These are phyloP conservation scores for Neurospora sp. DNA, from an alignment of 2,329 filamentous ascomycete species.

Conservation along the genomic window DNA sequence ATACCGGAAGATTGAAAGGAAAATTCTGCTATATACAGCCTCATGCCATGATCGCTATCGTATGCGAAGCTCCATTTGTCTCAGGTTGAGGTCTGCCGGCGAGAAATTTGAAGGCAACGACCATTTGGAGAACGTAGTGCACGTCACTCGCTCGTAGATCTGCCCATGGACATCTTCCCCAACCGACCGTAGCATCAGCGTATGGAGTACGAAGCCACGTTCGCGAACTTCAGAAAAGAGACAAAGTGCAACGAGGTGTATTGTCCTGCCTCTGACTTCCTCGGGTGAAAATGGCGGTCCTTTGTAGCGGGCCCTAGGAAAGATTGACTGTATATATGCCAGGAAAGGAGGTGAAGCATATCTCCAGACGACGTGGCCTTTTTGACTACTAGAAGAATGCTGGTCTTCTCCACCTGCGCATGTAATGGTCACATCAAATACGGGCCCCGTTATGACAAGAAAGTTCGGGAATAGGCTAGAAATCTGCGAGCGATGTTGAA, in stretches of 20 bases:
- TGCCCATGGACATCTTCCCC: neutral
- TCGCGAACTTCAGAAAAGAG: neutral
- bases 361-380: rapidly evolving
- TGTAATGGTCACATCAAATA: neutral
- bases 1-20: no score
- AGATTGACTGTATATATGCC: no score
- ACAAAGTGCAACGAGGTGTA: neutral
- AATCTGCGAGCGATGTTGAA: neutral
- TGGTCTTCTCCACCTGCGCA: neutral
- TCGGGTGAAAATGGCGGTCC: neutral
- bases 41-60: neutral
- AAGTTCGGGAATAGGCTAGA: neutral
- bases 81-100: neutral
- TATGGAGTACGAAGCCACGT: rapidly evolving
- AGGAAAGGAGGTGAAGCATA: neutral
- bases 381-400: neutral
- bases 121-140: no score
- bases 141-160: neutral
- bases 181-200: neutral
- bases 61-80: neutral
- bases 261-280: neutral
- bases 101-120: no score
- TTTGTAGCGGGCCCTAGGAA: neutral
- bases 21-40: neutral
- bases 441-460: neutral